A percentile compares a stretch with the other conserved stretches of the same genome.
Conservation (phyloP, 805 yeast species). For the Saccharomycopsis schoenii region DNA sequence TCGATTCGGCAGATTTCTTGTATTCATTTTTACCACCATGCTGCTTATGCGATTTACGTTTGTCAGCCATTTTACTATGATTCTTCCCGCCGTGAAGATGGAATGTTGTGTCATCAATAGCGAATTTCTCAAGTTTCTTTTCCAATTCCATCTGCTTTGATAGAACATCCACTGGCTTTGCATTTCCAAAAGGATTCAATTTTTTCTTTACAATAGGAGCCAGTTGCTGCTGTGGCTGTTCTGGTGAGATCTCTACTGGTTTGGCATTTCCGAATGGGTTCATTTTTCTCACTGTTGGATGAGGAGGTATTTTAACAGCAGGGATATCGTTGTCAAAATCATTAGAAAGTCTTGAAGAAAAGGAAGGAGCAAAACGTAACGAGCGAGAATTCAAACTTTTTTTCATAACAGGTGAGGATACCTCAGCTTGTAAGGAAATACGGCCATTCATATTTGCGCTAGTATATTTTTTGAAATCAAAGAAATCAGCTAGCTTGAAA, state of each 20-base stretch:
- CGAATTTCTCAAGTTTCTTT: slow-evolving; percentile 11
- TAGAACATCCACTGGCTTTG: slow-evolving; percentile 37
- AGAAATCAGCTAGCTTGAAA: slow-evolving; percentile 10
- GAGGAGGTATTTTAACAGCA: neutral
- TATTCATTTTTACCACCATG: neutral
- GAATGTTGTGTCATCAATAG: slow-evolving; percentile 17
- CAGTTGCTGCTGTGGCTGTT: too few species aligned
- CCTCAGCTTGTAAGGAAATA: too few species aligned
- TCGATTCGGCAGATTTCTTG: neutral
- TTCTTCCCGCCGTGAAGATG: slow-evolving; percentile 2
- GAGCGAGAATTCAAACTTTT: too few species aligned
- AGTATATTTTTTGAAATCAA: slow-evolving; percentile 11
- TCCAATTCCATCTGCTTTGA: slow-evolving; percentile 33
- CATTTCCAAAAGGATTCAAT: slow-evolving; percentile 38
- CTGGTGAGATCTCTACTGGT: slow-evolving; percentile 27
- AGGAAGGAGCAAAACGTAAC: neutral
- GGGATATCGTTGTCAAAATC: too few species aligned
- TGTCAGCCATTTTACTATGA: neutral
- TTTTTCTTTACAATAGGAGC: slow-evolving; percentile 19
- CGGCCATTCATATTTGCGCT: neutral
- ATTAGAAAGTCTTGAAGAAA: neutral
- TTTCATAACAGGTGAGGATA: too few species aligned
- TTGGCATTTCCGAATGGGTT: slow-evolving; percentile 40
- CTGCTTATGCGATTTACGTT: neutral
- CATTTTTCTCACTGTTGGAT: slow-evolving; percentile 21